Conservation (phyloP, 2,329 filamentous ascomycete genomes). For the Gnomoniopsis sp. region DNA sequence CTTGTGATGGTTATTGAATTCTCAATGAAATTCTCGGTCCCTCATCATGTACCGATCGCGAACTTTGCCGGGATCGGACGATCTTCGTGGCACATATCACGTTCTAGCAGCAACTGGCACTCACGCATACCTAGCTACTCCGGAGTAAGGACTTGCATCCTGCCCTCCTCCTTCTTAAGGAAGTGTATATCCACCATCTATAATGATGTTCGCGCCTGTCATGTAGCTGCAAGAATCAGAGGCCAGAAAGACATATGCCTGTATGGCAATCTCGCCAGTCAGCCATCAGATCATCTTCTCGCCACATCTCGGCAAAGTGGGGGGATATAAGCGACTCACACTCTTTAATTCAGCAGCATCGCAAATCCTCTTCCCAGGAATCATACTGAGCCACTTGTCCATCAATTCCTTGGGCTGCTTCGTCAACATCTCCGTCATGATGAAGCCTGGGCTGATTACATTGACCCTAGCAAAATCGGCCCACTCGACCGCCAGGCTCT, state of each 20-base stretch:
- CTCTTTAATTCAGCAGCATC: constrained; percentile 21
- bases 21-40: too few species aligned
- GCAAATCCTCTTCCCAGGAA: constrained; percentile 19
- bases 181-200: constrained; percentile 45
- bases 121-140: not conserved
- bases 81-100: too few species aligned
- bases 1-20: too few species aligned
- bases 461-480: constrained; percentile 2
- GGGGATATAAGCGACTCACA: not conserved
- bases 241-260: constrained; percentile 45
- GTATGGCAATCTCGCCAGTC: not conserved
- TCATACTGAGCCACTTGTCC: constrained; percentile 19
- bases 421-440: constrained; percentile 18
- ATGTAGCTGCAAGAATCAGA: constrained; percentile 46
- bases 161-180: not conserved
- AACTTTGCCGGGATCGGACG: too few species aligned
- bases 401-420: constrained; percentile 19
- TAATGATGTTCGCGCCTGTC: constrained; percentile 43
- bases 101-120: not conserved
- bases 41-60: too few species aligned
- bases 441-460: constrained; percentile 21
- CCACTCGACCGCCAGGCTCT: constrained; percentile 14
- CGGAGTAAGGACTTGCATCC: too few species aligned
- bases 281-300: not conserved
- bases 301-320: too few species aligned